These are phyloP conservation scores for Botrytis paeoniae DNA, from an alignment of 2,329 filamentous ascomycete genomes.

Conservation along the genomic window DNA sequence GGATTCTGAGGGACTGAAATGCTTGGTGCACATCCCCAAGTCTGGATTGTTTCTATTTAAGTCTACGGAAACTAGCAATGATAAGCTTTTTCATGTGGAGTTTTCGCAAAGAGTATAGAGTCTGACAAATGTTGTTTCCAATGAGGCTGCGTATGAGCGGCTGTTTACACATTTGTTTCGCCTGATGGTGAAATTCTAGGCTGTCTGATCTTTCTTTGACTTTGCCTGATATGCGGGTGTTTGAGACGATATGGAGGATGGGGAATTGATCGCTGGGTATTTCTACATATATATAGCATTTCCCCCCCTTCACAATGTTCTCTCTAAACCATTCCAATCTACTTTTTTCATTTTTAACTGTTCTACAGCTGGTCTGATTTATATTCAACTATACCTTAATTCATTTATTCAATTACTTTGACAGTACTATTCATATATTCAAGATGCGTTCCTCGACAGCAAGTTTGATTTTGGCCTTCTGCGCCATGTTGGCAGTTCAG, in stretches of 20 bases:
- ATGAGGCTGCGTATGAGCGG: conserved; percentile 1
- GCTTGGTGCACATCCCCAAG: neutral
- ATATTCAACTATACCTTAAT: neutral
- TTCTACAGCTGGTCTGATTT: conserved; percentile 16
- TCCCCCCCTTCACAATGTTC: neutral
- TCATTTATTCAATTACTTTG: conserved; percentile 4
- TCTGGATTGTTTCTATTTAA: neutral
- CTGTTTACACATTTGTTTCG: conserved; percentile 11
- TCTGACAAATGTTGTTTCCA: conserved; percentile 18
- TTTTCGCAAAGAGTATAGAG: conserved; percentile 7
- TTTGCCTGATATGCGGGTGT: neutral
- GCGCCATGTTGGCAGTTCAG: conserved; percentile 29
- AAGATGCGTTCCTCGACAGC: conserved; percentile 32
- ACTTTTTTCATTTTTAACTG: neutral
- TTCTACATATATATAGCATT: conserved; percentile 3
- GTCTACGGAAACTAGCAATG: neutral
- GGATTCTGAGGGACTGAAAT: neutral
- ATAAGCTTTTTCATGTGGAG: neutral
- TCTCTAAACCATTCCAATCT: neutral
- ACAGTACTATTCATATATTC: conserved; percentile 12
- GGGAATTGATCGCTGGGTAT: neutral
- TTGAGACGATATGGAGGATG: conserved; percentile 11
- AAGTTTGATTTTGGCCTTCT: conserved; percentile 32
- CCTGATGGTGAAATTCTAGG: neutral
- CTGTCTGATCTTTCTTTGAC: conserved; percentile 8